Base-by-base conservation (phyloP, 352 stramenopile genomes). In the Phytopythium kandeliae region DNA sequence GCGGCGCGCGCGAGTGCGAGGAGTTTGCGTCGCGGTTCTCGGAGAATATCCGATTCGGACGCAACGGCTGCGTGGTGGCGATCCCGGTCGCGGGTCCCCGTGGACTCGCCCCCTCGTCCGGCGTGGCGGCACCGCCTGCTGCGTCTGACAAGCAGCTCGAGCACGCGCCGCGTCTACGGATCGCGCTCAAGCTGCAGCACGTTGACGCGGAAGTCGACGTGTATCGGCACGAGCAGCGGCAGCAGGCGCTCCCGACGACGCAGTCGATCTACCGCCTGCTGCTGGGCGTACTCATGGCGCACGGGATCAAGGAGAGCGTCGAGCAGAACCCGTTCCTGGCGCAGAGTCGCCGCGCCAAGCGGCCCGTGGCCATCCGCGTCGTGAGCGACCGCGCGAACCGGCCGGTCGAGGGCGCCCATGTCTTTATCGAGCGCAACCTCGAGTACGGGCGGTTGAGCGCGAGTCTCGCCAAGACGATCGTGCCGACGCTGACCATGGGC, bases 291-390 rank as follows among this genome's bases (percentile, higher is more conserved):
- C 49, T 88, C 15, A 40, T 68, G 19, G 63, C 81, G 10, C 55
- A 83, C 40, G 74, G 74, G 3, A 79, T 86, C 35, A 84, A 85
- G 30, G 77, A 88, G 53, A 85, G 77, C 30, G 51, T 88, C 7
- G 74, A 88, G 34, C 68, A 84, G 44, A 85, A 86, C 28, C 72
- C 74, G 3, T 86, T 86, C 25, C 60, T 67, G 12, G 48, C 65
- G 4, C 60, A 72, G 11, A 65, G 74, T 9, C 76, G 78, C 36
- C 65, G 68, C 25, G 25, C 60, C 26, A 86, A 85, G 45, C 61
- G 74, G 1, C 50, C 66, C 2, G 72, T 88, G 4, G 65, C 71
- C 1, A 76, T 86, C 46, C 60, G 65, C 5, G 64, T 86, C 16
- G 60, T 85, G 2, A 74, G 73, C 28, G 74, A 84, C n/a, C 61